phyloP scores from a whole-genome alignment of 371 early-diverging fungal genomes.

The Mucor circinelloides region DNA sequence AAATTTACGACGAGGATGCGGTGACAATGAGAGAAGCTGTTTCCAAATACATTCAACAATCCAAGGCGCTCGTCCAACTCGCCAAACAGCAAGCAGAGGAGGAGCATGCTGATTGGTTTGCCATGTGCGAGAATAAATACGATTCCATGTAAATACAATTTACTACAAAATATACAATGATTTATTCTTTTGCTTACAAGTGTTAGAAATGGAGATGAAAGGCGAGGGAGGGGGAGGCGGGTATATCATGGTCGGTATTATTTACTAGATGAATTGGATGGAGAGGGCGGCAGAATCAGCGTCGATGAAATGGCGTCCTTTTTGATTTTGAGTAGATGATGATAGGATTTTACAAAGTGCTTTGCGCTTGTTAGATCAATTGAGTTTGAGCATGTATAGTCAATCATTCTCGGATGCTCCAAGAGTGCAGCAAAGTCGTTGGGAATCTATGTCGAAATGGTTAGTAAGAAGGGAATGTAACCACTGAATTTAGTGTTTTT shows the following conservation, averaged over 20 bases:
- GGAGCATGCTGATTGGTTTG: slow-evolving; percentile 47
- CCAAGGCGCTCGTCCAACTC: slow-evolving; percentile 20
- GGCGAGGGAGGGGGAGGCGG: neutral
- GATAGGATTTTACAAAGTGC: slow-evolving; percentile 23
- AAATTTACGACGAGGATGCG: slow-evolving; percentile 46
- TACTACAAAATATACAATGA: neutral
- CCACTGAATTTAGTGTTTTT: neutral
- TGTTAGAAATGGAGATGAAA: neutral
- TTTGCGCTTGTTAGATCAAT: slow-evolving; percentile 30
- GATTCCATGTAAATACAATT: slow-evolving; percentile 21
- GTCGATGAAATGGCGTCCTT: slow-evolving; percentile 6
- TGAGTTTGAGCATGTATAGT: slow-evolving; percentile 13
- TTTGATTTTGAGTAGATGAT: slow-evolving; percentile 23
- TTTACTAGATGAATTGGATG: slow-evolving; percentile 8
- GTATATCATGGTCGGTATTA: neutral
- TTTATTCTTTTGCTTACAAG: neutral
- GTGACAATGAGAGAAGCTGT: slow-evolving; percentile 22
- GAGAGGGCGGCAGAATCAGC: slow-evolving; percentile 16
- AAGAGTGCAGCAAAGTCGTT: slow-evolving; percentile 16
- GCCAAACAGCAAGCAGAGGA: slow-evolving; percentile 36
- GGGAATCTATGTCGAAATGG: slow-evolving; percentile 23
- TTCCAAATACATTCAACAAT: slow-evolving; percentile 24
- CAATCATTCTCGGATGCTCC: slow-evolving; percentile 27
- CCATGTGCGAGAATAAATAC: slow-evolving; percentile 37
- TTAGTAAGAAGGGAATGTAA: no score